phyloP scores from a whole-genome alignment of 2,329 filamentous ascomycete genomes.

The Fonsecaea nubica region DNA sequence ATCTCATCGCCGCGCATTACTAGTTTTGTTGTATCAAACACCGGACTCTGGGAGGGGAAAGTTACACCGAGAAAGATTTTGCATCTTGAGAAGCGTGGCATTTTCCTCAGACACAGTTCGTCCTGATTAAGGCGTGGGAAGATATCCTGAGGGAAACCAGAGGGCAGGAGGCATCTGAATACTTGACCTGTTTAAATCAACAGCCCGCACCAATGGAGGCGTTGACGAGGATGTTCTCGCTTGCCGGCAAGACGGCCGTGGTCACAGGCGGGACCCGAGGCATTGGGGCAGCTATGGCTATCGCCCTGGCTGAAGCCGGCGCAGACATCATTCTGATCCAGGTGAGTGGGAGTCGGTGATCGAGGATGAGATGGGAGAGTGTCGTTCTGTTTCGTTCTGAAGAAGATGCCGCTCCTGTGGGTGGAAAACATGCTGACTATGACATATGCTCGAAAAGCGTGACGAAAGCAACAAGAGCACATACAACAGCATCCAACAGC shows the following conservation, averaged over 20 bases:
- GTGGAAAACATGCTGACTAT: neutral
- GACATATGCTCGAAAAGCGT: conserved; percentile 50
- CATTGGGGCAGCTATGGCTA: conserved; percentile 56
- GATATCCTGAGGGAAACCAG: neutral
- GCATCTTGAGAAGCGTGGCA: neutral
- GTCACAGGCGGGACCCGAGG: conserved; percentile 56
- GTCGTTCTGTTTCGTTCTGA: neutral
- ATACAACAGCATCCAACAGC: conserved; percentile 47
- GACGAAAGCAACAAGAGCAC: conserved; percentile 58
- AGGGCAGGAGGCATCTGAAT: neutral
- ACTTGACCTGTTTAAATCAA: neutral
- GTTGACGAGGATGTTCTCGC: conserved; percentile 39
- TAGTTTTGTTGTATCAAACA: neutral
- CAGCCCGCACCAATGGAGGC: conserved; percentile 19
- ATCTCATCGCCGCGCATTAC: conserved; percentile 10
- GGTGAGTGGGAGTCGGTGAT: conserved; percentile 21
- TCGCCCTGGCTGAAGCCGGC: conserved; percentile 56
- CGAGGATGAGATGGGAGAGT: neutral
- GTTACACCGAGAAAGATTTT: neutral
- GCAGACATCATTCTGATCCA: conserved; percentile 54
- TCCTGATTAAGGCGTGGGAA: neutral
- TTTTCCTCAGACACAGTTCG: neutral
- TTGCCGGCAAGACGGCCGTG: conserved; percentile 51
- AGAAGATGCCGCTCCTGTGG: neutral
- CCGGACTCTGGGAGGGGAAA: neutral